phyloP scores from a whole-genome alignment of 768 basidiomycete species.

The Pleurotus giganteus region DNA sequence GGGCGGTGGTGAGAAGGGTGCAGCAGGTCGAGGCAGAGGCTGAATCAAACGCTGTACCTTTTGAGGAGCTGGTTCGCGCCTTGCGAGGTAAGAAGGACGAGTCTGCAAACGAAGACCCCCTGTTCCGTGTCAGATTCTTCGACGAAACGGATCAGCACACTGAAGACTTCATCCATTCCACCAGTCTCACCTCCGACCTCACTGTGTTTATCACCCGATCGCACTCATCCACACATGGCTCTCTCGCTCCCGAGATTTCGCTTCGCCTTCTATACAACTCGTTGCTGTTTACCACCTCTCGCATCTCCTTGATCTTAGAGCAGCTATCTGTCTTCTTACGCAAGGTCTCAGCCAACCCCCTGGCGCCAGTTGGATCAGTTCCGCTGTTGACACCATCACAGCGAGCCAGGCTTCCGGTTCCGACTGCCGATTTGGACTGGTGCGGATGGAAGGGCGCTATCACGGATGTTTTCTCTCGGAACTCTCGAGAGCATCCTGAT shows the following conservation, averaged over 20 bases:
- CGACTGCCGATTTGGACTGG: slow-evolving; percentile 90
- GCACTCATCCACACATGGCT: slow-evolving; percentile 61
- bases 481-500: slow-evolving; percentile 78
- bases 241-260: slow-evolving; percentile 72
- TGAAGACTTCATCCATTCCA: slow-evolving; percentile 74
- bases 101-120: slow-evolving; percentile 48
- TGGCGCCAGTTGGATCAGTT: slow-evolving; percentile 72
- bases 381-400: slow-evolving; percentile 77
- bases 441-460: slow-evolving; percentile 98
- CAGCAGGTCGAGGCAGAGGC: slow-evolving; percentile 84
- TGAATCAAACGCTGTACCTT: slow-evolving; percentile 76
- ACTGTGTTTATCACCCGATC: slow-evolving; percentile 85
- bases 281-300: slow-evolving; percentile 77
- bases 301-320: slow-evolving; percentile 78
- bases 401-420: slow-evolving; percentile 70
- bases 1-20: slow-evolving; percentile 82
- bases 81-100: slow-evolving; percentile 68
- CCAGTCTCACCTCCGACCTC: slow-evolving; percentile 86
- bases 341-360: slow-evolving; percentile 64
- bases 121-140: slow-evolving; percentile 96
- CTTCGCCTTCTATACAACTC: slow-evolving; percentile 93
- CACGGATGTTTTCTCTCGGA: slow-evolving; percentile 88
- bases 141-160: slow-evolving; percentile 80
- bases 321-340: slow-evolving; percentile 81
- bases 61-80: slow-evolving; percentile 70